Evolutionary conservation across 2,329 filamentous ascomycete species (phyloP).

Genomic region (Penicillium sp.): DNA sequence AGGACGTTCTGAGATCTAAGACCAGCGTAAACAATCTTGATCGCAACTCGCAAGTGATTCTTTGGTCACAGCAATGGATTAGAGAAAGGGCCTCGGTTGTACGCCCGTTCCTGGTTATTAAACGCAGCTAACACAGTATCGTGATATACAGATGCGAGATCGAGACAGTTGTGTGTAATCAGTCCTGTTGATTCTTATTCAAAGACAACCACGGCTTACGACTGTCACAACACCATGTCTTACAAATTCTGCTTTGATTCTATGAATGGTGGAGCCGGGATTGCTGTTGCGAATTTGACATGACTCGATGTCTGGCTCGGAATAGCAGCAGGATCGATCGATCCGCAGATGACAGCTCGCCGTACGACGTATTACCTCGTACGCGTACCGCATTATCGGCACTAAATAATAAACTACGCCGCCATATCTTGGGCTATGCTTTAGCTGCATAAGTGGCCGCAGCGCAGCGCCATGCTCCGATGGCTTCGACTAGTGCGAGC

Average conservation of each 20-base stretch:
- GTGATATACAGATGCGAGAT: too few relatives aligned
- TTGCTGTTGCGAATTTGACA: neutral
- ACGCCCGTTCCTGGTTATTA: too few relatives aligned
- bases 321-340: neutral
- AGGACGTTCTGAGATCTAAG: too few relatives aligned
- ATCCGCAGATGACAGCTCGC: neutral
- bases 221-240: too few relatives aligned
- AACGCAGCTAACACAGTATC: too few relatives aligned
- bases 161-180: too few relatives aligned
- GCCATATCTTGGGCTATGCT: conserved; percentile 10
- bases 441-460: conserved; percentile 14
- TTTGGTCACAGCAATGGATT: too few relatives aligned
- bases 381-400: conserved; percentile 6
- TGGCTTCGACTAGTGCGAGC: neutral
- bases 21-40: too few relatives aligned
- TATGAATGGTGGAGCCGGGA: neutral
- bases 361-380: conserved; percentile 5
- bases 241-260: neutral
- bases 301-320: neutral
- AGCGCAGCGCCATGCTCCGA: neutral
- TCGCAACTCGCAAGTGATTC: too few relatives aligned
- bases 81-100: too few relatives aligned
- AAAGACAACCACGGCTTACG: too few relatives aligned
- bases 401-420: conserved; percentile 15
- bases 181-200: too few relatives aligned